Percentiles rank a stretch among this genome's conserved stretches.
phyloP scores from a whole-genome alignment of 306 rosid species.

The Aeschynomene evenia region DNA sequence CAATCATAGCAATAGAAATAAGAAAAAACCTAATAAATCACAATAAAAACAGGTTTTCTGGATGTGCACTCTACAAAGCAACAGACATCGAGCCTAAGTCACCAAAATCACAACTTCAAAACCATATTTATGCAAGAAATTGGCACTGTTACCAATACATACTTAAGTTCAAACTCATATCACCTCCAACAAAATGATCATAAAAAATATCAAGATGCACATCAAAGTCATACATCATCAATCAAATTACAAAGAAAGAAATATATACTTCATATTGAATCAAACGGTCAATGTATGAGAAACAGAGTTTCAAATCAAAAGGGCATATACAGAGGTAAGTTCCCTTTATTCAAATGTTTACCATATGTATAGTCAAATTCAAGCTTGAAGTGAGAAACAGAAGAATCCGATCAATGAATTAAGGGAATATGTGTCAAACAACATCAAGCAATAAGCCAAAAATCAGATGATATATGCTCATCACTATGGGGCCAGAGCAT shows the following conservation, averaged over 20 bases:
- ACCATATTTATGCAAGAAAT: neutral
- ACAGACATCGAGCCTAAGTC: neutral
- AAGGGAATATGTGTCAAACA: neutral
- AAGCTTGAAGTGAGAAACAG: neutral
- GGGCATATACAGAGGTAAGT: neutral
- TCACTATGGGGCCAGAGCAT: neutral
- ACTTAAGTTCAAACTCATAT: neutral
- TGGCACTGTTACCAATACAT: neutral
- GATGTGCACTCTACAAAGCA: neutral
- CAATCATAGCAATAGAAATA: neutral
- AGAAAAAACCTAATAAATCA: neutral
- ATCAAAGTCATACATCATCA: slow-evolving; percentile 2
- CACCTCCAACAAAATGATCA: slow-evolving; percentile 21
- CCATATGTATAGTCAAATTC: neutral
- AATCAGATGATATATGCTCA: neutral
- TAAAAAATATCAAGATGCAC: neutral
- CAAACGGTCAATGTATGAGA: neutral
- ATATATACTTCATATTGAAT: slow-evolving; percentile 3
- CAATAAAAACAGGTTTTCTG: neutral
- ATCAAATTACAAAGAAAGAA: neutral
- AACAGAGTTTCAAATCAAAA: neutral
- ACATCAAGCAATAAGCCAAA: slow-evolving; percentile 2
- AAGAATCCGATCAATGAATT: neutral
- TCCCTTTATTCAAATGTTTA: neutral
- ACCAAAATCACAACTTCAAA: neutral